A percentile compares a stretch with the other conserved stretches of the same genome.
Evolutionary conservation across 768 basidiomycete species (phyloP).

Genomic region (Leccinum olivaceopallidum): DNA sequence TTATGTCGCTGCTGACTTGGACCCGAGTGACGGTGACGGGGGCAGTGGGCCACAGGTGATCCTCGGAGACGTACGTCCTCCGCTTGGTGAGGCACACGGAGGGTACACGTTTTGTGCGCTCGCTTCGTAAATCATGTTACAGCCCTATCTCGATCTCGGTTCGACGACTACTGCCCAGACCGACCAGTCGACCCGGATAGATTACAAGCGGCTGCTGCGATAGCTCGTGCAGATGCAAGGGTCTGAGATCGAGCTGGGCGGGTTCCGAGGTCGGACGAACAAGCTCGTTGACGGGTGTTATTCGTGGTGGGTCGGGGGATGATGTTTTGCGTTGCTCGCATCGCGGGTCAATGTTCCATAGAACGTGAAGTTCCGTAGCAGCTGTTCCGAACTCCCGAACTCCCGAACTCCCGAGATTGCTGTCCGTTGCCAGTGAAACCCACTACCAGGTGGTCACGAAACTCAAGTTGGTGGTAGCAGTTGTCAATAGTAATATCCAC

Average conservation of each 20-base stretch:
- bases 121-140: constrained; percentile 79
- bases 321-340: constrained; percentile 70
- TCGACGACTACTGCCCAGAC: not conserved
- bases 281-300: constrained; percentile 99
- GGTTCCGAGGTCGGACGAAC: constrained; percentile 92
- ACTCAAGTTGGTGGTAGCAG: no score
- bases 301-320: constrained; percentile 98
- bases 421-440: no score
- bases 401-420: no score
- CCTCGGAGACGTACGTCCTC: constrained; percentile 56
- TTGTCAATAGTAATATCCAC: no score
- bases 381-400: no score
- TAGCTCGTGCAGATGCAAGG: constrained; percentile 93
- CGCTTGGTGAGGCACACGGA: constrained; percentile 95
- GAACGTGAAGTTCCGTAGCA: no score
- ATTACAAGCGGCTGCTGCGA: constrained; percentile 60
- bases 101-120: constrained; percentile 96
- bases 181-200: constrained; percentile 40
- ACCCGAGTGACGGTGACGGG: not conserved
- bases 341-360: constrained; percentile 27
- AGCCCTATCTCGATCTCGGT: constrained; percentile 45
- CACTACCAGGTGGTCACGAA: no score
- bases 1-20: constrained; percentile 32
- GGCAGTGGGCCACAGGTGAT: constrained; percentile 15
- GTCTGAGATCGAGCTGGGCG: constrained; percentile 77